Conservation (phyloP, 768 basidiomycete genomes). For the Candolleomyces eurysporus region DNA sequence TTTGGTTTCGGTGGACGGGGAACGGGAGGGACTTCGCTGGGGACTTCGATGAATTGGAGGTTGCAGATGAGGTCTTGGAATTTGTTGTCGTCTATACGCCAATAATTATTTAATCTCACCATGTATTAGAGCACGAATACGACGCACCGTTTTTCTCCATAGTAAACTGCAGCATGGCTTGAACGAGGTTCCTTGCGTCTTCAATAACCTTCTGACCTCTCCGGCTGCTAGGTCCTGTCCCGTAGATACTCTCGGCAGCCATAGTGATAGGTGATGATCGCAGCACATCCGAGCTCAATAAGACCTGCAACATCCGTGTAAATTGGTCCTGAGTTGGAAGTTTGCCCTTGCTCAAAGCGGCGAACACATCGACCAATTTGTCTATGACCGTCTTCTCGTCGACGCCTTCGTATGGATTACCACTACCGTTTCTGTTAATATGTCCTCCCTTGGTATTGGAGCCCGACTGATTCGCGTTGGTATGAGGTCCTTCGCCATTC, state of each 20-base stretch:
- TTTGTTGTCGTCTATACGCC: constrained; percentile 30
- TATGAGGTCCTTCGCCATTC: not conserved
- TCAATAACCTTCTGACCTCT: constrained; percentile 26
- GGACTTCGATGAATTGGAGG: constrained; percentile 18
- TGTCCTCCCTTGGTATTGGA: not conserved
- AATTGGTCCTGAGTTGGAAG: constrained; percentile 39
- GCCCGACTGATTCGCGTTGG: not conserved
- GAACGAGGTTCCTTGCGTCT: constrained; percentile 26
- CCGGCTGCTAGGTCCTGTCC: constrained; percentile 26
- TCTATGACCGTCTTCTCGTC: constrained; percentile 18
- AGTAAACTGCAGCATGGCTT: constrained; percentile 31
- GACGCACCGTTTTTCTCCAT: constrained; percentile 38
- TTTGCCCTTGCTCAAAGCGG: constrained; percentile 36
- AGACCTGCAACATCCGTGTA: constrained; percentile 19
- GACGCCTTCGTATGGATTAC: not conserved
- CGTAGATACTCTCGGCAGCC: constrained; percentile 7
- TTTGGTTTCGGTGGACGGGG: constrained; percentile 13
- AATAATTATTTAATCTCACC: not conserved
- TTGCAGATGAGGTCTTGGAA: constrained; percentile 37
- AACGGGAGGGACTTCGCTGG: constrained; percentile 16
- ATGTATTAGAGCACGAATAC: not conserved
- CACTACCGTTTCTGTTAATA: not conserved
- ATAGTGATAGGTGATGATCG: not conserved
- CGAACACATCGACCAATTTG: constrained; percentile 32
- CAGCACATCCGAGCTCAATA: constrained; percentile 27